These are phyloP conservation scores for Komagataella ulmi DNA, from an alignment of 805 yeast genomes.

Conservation along the genomic window DNA sequence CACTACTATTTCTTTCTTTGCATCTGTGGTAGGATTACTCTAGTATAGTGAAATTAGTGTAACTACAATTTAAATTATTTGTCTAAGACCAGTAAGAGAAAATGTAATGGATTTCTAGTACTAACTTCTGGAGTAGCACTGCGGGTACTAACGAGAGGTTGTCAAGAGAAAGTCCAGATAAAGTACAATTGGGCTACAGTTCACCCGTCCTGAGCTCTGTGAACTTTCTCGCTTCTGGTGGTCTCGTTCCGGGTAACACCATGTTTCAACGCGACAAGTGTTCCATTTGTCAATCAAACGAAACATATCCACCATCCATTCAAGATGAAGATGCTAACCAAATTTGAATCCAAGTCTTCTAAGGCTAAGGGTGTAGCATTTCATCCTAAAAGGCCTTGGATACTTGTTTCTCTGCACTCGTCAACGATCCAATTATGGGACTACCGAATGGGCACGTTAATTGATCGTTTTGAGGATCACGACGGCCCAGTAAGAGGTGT, in stretches of 20 bases:
- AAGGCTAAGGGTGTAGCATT: constrained; percentile 97
- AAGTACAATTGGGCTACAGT: background rate
- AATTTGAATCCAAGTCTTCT: constrained; percentile 94
- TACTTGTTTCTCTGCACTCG: constrained; percentile 84
- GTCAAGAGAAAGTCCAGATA: background rate
- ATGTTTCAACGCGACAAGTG: background rate
- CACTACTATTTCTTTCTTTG: constrained; percentile 1
- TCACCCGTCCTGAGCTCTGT: background rate
- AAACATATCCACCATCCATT: constrained; percentile 4
- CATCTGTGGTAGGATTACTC: constrained; percentile 1
- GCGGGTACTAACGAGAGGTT: background rate
- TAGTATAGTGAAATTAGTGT: background rate
- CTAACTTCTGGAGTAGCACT: background rate
- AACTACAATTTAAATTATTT: too few species aligned
- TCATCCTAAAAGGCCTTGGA: constrained; percentile 94
- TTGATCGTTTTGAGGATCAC: constrained; percentile 95
- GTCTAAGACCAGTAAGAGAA: background rate
- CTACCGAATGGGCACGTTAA: constrained; percentile 95
- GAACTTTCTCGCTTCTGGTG: background rate
- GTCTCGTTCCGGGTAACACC: background rate
- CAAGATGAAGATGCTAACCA: constrained; percentile 76
- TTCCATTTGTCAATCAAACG: background rate
- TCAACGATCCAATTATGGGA: constrained; percentile 99
- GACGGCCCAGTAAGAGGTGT: constrained; percentile 96
- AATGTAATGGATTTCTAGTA: background rate